Base-by-base conservation (phyloP, 257 asterid genomes). In the Ligustrum vulgare region DNA sequence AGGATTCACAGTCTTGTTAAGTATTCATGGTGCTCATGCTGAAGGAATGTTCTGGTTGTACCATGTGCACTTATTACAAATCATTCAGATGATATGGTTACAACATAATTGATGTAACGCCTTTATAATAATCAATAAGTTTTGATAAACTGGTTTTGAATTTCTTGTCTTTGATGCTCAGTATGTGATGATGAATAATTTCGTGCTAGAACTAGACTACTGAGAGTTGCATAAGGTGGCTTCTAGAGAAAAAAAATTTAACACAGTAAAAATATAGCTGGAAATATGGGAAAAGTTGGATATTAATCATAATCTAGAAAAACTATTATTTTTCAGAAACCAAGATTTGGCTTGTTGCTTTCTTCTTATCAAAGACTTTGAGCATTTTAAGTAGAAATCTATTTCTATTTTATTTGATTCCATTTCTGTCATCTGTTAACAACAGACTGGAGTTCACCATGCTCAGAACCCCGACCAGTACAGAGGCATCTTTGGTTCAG, bases 381-480 rank as follows among this genome's bases (percentile, higher is more conserved):
- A 60, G 5, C 34, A 22, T 23, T 11, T 23, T 15, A 18, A 60
- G 2, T 60, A 3, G 66, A 20, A 60, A 60, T 23, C 15, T 12
- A 6, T 43, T 75, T 9, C 31, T 67, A 16, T 33, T 8, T 10
- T 45, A 28, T 36, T 72, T 74, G 76, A 71, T 32, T 43, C 37
- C 13, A 22, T 18, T 75, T 12, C 18, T 51, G 51, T 47, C 67
- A 35, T 69, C 8, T 68, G n/a, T 67, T 58, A 70, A 73, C 56
- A 67, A 81, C 85, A 93, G 98, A 87, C 87, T 75, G 99, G 99
- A 81, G 91, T 92, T 34, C 99, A 94, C 81, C 98, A 92, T 74
- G 92, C 93, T 4, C 82, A 82, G 79, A 94, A 94, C 77, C 99
- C 98, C 0, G 99, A 94, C 71, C 98, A 90, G 85, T 94, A 94